Percentiles rank a stretch among this genome's conserved stretches.
Evolutionary conservation across 768 basidiomycete species (phyloP).

Genomic region (Boletus sp.): DNA sequence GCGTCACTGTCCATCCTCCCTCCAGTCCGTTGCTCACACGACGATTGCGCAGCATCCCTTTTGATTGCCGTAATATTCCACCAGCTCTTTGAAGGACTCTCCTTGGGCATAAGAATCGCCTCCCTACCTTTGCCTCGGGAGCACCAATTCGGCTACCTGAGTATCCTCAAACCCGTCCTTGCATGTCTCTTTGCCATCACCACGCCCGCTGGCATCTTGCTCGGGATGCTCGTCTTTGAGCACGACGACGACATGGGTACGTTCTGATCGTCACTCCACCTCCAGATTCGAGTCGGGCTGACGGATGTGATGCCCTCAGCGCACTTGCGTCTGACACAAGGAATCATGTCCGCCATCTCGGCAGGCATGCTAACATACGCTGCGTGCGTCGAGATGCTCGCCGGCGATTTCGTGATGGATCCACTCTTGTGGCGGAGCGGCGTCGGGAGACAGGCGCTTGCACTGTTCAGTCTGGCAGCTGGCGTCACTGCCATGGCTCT

Average conservation of each 20-base stretch:
- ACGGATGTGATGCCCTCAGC: conserved; percentile 25
- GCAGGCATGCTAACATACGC: conserved; percentile 85
- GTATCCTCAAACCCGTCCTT: conserved; percentile 50
- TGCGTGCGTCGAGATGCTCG: conserved; percentile 83
- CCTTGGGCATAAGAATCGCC: conserved; percentile 78
- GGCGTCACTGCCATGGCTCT: conserved; percentile 66
- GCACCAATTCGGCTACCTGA: conserved; percentile 19
- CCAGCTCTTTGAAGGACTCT: conserved; percentile 82
- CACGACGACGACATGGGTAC: conserved; percentile 30
- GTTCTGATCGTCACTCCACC: not conserved
- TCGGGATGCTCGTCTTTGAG: conserved; percentile 53
- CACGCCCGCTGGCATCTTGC: conserved; percentile 64
- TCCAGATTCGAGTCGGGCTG: not conserved
- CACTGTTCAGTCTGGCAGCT: conserved; percentile 57
- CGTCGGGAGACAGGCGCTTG: conserved; percentile 45
- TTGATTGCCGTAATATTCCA: conserved; percentile 77
- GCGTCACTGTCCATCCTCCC: conserved; percentile 26
- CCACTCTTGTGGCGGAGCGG: conserved; percentile 43
- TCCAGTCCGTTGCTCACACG: not conserved
- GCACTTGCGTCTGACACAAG: conserved; percentile 58
- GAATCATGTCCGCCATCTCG: conserved; percentile 77
- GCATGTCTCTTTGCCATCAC: conserved; percentile 70
- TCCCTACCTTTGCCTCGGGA: conserved; percentile 48
- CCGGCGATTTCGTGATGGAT: conserved; percentile 81
- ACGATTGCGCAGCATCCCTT: conserved; percentile 51